Conservation (phyloP, 495 filamentous ascomycete genomes). For the Daldinia caldariorum region DNA sequence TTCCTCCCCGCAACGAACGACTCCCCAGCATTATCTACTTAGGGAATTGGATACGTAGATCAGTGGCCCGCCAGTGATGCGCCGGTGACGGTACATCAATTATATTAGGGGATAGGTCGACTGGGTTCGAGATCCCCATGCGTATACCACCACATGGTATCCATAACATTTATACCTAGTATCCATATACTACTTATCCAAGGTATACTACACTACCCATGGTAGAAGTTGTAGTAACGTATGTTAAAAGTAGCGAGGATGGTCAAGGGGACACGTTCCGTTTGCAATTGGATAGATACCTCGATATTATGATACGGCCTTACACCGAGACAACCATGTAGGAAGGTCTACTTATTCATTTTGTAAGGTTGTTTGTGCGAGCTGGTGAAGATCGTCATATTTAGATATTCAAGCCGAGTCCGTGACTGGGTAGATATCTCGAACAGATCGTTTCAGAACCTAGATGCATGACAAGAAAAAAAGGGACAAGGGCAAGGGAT, state of each 20-base stretch:
- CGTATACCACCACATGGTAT: conserved; percentile 25
- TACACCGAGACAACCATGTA: conserved; percentile 9
- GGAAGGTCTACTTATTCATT: neutral
- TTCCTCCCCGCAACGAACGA: conserved; percentile 13
- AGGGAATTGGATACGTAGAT: conserved; percentile 27
- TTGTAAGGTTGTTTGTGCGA: conserved; percentile 14
- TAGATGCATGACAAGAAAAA: conserved; percentile 19
- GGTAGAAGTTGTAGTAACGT: neutral
- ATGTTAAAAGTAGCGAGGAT: neutral
- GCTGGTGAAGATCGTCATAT: conserved; percentile 33
- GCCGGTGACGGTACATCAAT: conserved; percentile 25
- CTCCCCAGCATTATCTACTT: conserved; percentile 2
- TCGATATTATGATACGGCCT: conserved; percentile 9
- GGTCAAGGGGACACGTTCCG: conserved; percentile 2
- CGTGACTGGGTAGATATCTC: conserved; percentile 26
- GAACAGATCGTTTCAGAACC: conserved; percentile 34
- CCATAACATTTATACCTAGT: neutral
- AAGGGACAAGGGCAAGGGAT: conserved; percentile 6
- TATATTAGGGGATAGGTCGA: conserved; percentile 23
- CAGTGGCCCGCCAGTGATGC: conserved; percentile 27
- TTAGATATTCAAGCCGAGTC: conserved; percentile 7
- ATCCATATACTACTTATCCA: too few species aligned
- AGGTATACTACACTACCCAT: neutral
- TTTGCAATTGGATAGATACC: neutral
- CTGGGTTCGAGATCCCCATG: conserved; percentile 37